Conservation (phyloP, 805 yeast species). For the Zygoascus tannicola region DNA sequence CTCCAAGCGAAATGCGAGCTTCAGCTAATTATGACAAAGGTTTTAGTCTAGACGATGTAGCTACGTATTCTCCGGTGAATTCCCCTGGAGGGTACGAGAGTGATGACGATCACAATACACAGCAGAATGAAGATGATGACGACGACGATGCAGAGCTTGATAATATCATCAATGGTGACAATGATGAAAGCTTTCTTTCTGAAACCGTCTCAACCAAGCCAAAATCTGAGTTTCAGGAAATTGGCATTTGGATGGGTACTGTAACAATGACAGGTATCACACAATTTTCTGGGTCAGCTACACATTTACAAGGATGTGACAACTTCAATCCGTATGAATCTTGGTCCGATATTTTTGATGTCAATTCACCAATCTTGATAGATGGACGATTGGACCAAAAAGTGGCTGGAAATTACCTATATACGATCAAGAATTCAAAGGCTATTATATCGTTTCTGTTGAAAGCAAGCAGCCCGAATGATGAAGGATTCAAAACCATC, state of each 20-base stretch:
- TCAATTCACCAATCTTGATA: conserved; percentile 32
- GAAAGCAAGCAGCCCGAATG: conserved; percentile 12
- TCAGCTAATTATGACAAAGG: conserved; percentile 7
- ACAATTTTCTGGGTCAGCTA: conserved; percentile 34
- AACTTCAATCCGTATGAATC: conserved; percentile 10
- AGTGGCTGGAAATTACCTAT: conserved; percentile 50
- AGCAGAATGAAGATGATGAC: background rate
- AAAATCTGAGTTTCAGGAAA: background rate
- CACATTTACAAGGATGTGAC: conserved; percentile 27
- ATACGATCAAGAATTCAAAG: conserved; percentile 35
- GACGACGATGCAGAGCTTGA: conserved; percentile 30
- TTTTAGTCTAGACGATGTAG: conserved; percentile 13
- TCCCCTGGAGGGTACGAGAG: conserved; percentile 8
- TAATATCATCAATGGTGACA: conserved; percentile 19
- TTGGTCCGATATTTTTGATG: conserved; percentile 20
- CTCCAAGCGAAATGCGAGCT: background rate
- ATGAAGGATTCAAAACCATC: conserved; percentile 26
- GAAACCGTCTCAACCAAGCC: background rate
- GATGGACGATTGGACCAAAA: conserved; percentile 54
- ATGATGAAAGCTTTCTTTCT: background rate
- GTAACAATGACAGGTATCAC: conserved; percentile 43
- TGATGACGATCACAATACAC: background rate
- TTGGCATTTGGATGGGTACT: conserved; percentile 26
- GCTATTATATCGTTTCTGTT: conserved; percentile 47
- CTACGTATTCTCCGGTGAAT: conserved; percentile 11